Conservation (phyloP, 2,329 filamentous ascomycete species). For the Cytospora leucostoma region DNA sequence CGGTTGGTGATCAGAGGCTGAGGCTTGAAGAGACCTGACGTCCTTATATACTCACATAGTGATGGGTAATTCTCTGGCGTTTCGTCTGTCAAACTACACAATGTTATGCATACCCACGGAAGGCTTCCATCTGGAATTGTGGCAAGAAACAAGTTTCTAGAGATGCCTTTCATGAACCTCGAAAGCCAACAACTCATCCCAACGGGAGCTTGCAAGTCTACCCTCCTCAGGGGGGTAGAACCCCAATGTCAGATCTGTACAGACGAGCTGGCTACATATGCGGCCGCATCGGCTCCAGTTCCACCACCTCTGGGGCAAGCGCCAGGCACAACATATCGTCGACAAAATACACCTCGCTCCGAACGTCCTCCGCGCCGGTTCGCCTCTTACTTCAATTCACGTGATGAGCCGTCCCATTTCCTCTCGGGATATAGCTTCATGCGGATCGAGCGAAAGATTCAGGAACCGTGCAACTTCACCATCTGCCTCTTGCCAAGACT, state of each 20-base stretch:
- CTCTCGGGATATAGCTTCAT: background rate
- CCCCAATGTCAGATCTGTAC: background rate
- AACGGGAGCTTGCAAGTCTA: background rate
- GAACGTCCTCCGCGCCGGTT: too few species aligned
- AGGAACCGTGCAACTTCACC: constrained; percentile 14
- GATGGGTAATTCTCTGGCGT: too few species aligned
- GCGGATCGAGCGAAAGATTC: constrained; percentile 2
- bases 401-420: background rate
- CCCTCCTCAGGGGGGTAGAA: background rate
- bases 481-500: background rate
- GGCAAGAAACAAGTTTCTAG: too few species aligned
- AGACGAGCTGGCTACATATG: background rate
- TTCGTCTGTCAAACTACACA: too few species aligned
- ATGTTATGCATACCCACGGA: too few species aligned
- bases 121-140: too few species aligned
- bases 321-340: background rate
- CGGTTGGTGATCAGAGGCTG: too few species aligned
- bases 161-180: too few species aligned
- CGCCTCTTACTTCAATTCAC: too few species aligned
- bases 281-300: constrained; percentile 7
- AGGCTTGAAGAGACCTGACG: too few species aligned
- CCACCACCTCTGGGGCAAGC: background rate
- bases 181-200: background rate
- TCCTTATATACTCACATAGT: too few species aligned
- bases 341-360: background rate